Percentiles rank a stretch among this genome's conserved stretches.
Evolutionary conservation across 164 flowering plant species (phyloP).

Genomic region (Kalanchoe fedtschenkoi): DNA sequence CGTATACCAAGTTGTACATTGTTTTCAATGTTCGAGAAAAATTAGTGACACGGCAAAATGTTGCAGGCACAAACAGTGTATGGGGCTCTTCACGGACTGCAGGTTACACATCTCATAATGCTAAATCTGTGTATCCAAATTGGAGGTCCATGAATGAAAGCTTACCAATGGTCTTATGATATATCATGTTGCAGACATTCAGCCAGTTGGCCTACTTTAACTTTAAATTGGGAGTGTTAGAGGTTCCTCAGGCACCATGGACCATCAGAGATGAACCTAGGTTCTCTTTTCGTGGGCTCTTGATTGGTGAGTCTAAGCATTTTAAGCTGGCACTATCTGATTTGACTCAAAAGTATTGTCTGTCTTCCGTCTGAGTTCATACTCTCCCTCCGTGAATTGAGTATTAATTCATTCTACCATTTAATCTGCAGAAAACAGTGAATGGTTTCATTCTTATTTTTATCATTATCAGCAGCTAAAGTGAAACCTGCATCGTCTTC

Average conservation of each 20-base stretch:
- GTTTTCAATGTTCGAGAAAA: not conserved
- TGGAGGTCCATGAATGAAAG: not conserved
- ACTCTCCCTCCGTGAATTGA: not conserved
- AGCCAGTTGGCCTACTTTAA: conserved; percentile 70
- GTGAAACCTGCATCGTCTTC: not conserved
- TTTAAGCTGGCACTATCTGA: not conserved
- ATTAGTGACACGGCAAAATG: not conserved
- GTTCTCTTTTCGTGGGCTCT: conserved; percentile 70
- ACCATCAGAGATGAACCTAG: conserved; percentile 61
- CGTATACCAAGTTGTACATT: too few species aligned
- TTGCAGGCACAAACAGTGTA: conserved; percentile 80
- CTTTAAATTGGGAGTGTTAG: conserved; percentile 34
- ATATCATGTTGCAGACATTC: conserved; percentile 51
- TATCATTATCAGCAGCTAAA: not conserved
- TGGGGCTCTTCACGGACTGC: conserved; percentile 84
- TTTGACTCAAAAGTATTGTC: not conserved
- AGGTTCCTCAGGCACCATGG: conserved; percentile 59
- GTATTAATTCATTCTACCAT: not conserved
- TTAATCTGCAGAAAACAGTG: not conserved
- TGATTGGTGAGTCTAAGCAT: conserved; percentile 49
- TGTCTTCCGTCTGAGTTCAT: too few species aligned
- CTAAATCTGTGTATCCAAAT: not conserved
- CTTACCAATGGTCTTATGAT: not conserved
- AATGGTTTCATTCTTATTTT: not conserved
- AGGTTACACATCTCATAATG: conserved; percentile 32